These are phyloP conservation scores for Arabidopsis thaliana DNA, from an alignment of 345 rosid genomes.

Conservation along the genomic window DNA sequence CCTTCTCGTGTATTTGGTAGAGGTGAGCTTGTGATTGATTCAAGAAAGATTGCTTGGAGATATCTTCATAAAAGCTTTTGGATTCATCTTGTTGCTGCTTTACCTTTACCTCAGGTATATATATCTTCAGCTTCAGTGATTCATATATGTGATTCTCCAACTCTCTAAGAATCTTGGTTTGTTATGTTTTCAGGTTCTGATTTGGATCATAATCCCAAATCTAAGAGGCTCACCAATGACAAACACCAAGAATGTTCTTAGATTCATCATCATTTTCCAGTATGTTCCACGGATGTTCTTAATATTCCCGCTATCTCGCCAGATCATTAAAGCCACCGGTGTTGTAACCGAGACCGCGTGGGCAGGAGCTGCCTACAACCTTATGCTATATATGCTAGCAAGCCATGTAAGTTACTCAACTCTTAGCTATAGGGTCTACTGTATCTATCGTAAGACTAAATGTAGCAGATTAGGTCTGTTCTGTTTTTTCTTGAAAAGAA, in stretches of 20 bases:
- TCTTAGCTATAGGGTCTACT: not conserved
- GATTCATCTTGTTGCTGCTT: slow-evolving; percentile 76
- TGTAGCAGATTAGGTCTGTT: not conserved
- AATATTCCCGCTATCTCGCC: slow-evolving; percentile 76
- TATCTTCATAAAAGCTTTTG: slow-evolving; percentile 66
- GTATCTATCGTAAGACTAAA: not conserved
- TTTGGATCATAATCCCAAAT: slow-evolving; percentile 80
- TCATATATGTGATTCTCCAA: not conserved
- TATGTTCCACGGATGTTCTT: slow-evolving; percentile 76
- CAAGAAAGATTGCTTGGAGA: slow-evolving; percentile 61
- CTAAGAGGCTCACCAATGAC: slow-evolving; percentile 75
- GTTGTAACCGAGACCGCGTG: slow-evolving; percentile 91
- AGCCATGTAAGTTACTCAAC: slow-evolving; percentile 75
- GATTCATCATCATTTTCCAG: slow-evolving; percentile 84
- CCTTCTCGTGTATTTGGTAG: slow-evolving; percentile 91
- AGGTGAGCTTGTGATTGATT: slow-evolving; percentile 85
- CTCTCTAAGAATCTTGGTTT: not conserved
- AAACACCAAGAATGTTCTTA: slow-evolving; percentile 83
- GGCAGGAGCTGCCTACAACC: slow-evolving; percentile 97
- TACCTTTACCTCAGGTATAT: slow-evolving; percentile 90
- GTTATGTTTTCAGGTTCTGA: slow-evolving; percentile 61
- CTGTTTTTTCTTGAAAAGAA: not conserved
- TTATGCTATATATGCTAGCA: slow-evolving; percentile 91
- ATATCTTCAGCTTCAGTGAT: slow-evolving; percentile 1
- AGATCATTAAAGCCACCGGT: slow-evolving; percentile 83